Evolutionary conservation across 495 filamentous ascomycete species (phyloP).

Genomic region (Aspergillus steynii): DNA sequence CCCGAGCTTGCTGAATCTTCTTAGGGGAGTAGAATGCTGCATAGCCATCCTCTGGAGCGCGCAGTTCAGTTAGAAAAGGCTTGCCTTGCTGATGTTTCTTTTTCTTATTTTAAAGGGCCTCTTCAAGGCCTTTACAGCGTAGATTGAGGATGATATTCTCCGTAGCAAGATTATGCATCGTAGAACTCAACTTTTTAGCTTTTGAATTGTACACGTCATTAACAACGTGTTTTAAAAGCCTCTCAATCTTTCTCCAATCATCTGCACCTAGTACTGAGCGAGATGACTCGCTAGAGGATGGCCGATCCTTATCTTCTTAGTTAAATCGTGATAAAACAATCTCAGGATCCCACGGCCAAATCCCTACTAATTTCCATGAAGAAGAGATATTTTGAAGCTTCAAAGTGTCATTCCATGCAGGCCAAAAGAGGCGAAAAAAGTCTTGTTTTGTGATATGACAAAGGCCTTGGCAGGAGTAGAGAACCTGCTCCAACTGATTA

Average conservation of each 20-base stretch:
- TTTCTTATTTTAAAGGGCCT: conserved; percentile 7
- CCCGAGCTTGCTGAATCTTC: conserved; percentile 9
- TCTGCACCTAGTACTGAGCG: conserved; percentile 6
- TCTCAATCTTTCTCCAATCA: conserved; percentile 10
- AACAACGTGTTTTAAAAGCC: conserved; percentile 3
- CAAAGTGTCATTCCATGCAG: neutral
- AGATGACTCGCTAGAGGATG: conserved; percentile 1
- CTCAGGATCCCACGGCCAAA: conserved; percentile 1
- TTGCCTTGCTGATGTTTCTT: conserved; percentile 6
- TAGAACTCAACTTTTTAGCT: neutral
- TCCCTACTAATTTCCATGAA: conserved; percentile 1
- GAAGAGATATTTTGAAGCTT: conserved; percentile 1
- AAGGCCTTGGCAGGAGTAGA: conserved; percentile 1
- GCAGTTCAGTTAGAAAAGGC: conserved; percentile 1
- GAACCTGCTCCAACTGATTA: conserved; percentile 3
- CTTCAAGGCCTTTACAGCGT: conserved; percentile 2
- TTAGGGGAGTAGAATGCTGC: no score
- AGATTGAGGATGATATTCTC: conserved; percentile 5
- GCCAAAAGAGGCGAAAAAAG: no score
- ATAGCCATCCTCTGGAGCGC: conserved; percentile 5
- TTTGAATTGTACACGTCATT: conserved; percentile 2
- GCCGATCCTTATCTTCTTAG: neutral
- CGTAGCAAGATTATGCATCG: conserved; percentile 5
- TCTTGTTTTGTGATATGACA: conserved; percentile 5
- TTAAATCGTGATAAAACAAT: conserved; percentile 6